Percentiles rank a stretch among this genome's conserved stretches.
These are phyloP conservation scores for Pisolithus microcarpus DNA, from an alignment of 768 basidiomycete genomes.

Conservation along the genomic window DNA sequence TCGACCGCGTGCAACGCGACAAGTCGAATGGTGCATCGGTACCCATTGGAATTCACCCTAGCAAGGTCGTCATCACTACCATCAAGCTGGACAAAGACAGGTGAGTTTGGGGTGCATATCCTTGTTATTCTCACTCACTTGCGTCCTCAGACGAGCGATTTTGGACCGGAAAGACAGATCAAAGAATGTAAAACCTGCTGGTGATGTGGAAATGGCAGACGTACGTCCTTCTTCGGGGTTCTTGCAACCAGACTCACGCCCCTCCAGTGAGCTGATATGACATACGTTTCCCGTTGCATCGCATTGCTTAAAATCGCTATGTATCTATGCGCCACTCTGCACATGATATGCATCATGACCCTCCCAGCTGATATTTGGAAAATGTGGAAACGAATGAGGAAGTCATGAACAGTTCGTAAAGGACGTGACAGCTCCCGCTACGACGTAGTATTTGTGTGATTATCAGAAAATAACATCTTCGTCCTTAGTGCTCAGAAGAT, in stretches of 20 bases:
- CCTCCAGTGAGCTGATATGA: constrained; percentile 17
- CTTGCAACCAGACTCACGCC: not conserved
- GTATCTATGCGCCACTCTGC: constrained; percentile 53
- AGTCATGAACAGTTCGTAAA: too few species aligned
- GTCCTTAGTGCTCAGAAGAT: constrained; percentile 83
- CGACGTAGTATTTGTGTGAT: too few species aligned
- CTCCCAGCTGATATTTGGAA: constrained; percentile 2
- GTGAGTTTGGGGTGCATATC: constrained; percentile 28
- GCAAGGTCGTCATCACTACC: constrained; percentile 90
- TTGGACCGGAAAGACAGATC: constrained; percentile 81
- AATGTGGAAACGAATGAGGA: not conserved
- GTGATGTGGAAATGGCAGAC: constrained; percentile 75
- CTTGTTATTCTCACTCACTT: not conserved
- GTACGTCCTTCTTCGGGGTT: constrained; percentile 39
- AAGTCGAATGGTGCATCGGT: constrained; percentile 94
- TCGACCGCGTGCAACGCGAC: constrained; percentile 96
- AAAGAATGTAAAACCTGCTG: constrained; percentile 43
- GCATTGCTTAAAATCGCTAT: constrained; percentile 46
- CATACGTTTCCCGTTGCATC: constrained; percentile 12
- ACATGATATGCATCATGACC: constrained; percentile 52
- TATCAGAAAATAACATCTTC: constrained; percentile 86
- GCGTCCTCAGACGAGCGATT: constrained; percentile 60
- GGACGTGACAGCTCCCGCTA: too few species aligned
- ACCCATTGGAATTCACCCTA: constrained; percentile 93
- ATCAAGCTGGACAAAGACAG: constrained; percentile 92